Percentiles rank a stretch among this genome's conserved stretches.
Evolutionary conservation across 1,284 basidiomycete genomes (phyloP).

Genomic region (Ceratobasidium sp.): DNA sequence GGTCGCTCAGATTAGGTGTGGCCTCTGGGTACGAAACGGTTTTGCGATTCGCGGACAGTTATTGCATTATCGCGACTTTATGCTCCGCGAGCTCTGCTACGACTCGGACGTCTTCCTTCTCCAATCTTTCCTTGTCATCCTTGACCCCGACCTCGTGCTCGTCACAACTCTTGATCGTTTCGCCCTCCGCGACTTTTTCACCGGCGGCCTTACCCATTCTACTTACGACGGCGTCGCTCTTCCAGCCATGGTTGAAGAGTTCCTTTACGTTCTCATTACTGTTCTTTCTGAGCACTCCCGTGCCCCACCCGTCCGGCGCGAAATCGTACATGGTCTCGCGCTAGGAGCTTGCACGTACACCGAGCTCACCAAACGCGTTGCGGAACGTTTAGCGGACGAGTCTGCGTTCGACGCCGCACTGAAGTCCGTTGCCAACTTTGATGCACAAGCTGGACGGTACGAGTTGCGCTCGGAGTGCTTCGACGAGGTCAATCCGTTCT

Average conservation of each 20-base stretch:
- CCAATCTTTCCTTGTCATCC: conserved; percentile 82
- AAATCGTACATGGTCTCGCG: conserved; percentile 92
- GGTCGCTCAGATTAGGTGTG: conserved; percentile 94
- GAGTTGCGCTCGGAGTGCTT: conserved; percentile 86
- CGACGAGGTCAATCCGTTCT: conserved; percentile 94
- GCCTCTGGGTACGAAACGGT: conserved; percentile 98
- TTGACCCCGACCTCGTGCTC: conserved; percentile 84
- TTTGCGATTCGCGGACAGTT: conserved; percentile 94
- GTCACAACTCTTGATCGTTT: conserved; percentile 92
- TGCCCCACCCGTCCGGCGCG: conserved; percentile 79
- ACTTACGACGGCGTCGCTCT: conserved; percentile 78
- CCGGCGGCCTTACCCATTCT: conserved; percentile 65
- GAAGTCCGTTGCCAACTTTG: conserved; percentile 83
- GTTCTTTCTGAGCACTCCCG: conserved; percentile 86
- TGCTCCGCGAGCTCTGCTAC: conserved; percentile 94
- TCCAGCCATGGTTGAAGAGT: conserved; percentile 90
- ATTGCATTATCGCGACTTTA: conserved; percentile 97
- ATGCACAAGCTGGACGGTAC: conserved; percentile 83
- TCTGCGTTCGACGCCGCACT: conserved; percentile 85
- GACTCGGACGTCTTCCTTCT: conserved; percentile 96
- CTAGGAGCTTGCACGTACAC: conserved; percentile 91
- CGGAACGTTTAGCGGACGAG: conserved; percentile 90
- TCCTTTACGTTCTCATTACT: conserved; percentile 88
- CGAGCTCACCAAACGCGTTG: conserved; percentile 90
- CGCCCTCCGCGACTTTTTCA: conserved; percentile 82